Base-by-base conservation (phyloP, 1,139 yeast species). In the Kurtzmaniella quercitrusa region DNA sequence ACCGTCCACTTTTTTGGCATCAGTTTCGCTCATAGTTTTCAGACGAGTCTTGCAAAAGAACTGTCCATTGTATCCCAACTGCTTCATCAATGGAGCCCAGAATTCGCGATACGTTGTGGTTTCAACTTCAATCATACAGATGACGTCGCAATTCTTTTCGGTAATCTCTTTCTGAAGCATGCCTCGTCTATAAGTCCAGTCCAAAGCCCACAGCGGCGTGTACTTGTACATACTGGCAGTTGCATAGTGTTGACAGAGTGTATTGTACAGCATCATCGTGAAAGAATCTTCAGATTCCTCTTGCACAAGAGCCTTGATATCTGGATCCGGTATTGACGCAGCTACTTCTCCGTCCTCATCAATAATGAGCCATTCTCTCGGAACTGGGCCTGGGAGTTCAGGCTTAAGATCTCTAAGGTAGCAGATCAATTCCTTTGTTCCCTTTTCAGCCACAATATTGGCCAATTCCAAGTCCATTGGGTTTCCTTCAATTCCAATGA, bases 191-290 rank as follows among this genome's bases (percentile, higher is more conserved):
- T 85, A 90, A n/a, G 85, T 86, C 98, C 98, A 91, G 44, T 82
- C 80, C 50, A 93, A 75, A 6, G 98, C 98, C 98, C 98, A 93
- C 1, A 95, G 82, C 25, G 98, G 98, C 2, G 98, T 90, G 60
- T 88, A 93, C 56, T 87, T 91, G 62, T 88, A 94, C 85, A 91
- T 77, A 62, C 82, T 86, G 17, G 94, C 78, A 9, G 97, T 90
- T 3, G 98, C 98, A 68, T 91, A 91, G 62, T 86, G 95, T 60
- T 93, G 98, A 65, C 98, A 93, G 59, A 93, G 73, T 2, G 95
- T 88, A 63, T 93, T 93, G 70, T 90, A 93, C 40, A 91, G 82
- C 75, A 89, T 74, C 44, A 91, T 70, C 0, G 96, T 86, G 61
- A 93, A 90, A 14, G 74, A 38, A 47, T 66, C 71, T 14, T 68